Percentiles rank a stretch among this genome's conserved stretches.
phyloP scores from a whole-genome alignment of 768 basidiomycete genomes.

The Calocybe cyanea region DNA sequence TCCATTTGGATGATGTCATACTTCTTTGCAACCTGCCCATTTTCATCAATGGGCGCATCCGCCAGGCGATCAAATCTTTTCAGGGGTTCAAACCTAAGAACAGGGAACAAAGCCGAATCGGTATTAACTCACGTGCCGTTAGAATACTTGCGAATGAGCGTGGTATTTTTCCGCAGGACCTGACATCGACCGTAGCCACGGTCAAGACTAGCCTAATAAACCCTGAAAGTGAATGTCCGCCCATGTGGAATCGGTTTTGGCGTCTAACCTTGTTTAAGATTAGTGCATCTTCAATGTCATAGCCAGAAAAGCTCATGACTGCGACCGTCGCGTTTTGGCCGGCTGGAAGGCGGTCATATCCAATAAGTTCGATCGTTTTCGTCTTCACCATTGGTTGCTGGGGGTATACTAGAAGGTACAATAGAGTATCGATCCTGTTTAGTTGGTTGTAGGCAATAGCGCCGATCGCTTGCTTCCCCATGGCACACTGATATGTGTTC shows the following conservation, averaged over 20 bases:
- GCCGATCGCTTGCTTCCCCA: constrained; percentile 99
- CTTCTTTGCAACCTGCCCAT: constrained; percentile 73
- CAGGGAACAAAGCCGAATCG: constrained; percentile 4
- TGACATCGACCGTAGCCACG: constrained; percentile 98
- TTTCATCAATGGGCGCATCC: constrained; percentile 85
- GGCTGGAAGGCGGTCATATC: constrained; percentile 94
- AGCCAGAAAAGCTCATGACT: constrained; percentile 99
- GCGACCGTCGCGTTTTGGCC: constrained; percentile 98
- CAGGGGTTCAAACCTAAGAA: constrained; percentile 4
- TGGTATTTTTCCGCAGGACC: constrained; percentile 92
- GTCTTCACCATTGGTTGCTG: constrained; percentile 99
- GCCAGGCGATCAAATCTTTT: constrained; percentile 88
- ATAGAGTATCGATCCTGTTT: constrained; percentile 93
- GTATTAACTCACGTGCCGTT: constrained; percentile 82
- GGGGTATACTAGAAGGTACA: constrained; percentile 97
- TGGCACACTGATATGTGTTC: constrained; percentile 99
- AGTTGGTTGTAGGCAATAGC: constrained; percentile 98
- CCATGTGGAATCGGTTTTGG: not conserved
- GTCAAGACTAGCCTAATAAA: constrained; percentile 88
- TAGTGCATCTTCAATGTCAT: constrained; percentile 98
- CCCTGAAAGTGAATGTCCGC: constrained; percentile 8
- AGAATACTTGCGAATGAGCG: constrained; percentile 92
- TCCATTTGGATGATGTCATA: constrained; percentile 91
- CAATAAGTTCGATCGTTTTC: constrained; percentile 94
- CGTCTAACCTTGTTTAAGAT: constrained; percentile 82